These are phyloP conservation scores for Sordaria brevicollis DNA, from an alignment of 495 filamentous ascomycete species.

Conservation along the genomic window DNA sequence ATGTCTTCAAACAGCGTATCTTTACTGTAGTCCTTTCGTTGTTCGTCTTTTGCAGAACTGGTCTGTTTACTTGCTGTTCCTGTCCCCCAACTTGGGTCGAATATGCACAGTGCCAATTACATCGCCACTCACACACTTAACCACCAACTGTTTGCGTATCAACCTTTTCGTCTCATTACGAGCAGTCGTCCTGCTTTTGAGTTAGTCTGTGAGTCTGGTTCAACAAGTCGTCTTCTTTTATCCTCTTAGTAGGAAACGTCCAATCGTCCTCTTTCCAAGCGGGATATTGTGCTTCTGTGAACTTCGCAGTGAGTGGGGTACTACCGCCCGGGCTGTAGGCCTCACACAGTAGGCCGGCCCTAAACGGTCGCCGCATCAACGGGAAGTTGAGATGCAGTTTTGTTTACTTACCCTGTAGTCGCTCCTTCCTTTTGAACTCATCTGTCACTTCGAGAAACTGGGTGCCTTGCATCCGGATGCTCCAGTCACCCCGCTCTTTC, in stretches of 20 bases:
- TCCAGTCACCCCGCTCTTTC: not conserved
- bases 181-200: not conserved
- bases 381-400: not conserved
- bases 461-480: too few species aligned
- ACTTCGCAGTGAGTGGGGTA: not conserved
- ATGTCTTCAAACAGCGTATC: not conserved
- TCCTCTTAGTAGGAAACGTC: not conserved
- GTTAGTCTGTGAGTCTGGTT: too few species aligned
- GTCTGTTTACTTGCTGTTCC: not conserved
- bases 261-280: not conserved
- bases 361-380: not conserved
- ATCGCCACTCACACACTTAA: not conserved
- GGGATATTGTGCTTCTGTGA: not conserved
- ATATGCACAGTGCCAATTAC: not conserved
- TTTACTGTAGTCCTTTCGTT: not conserved
- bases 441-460: too few species aligned
- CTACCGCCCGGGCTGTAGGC: not conserved
- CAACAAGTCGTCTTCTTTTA: not conserved
- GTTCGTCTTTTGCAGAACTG: not conserved
- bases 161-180: not conserved
- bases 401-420: not conserved
- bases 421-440: not conserved
- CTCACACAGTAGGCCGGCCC: too few species aligned
- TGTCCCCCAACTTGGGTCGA: not conserved
- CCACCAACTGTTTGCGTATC: not conserved